These are phyloP conservation scores for Hypoxylon trugodes DNA, from an alignment of 495 filamentous ascomycete genomes.

Conservation along the genomic window DNA sequence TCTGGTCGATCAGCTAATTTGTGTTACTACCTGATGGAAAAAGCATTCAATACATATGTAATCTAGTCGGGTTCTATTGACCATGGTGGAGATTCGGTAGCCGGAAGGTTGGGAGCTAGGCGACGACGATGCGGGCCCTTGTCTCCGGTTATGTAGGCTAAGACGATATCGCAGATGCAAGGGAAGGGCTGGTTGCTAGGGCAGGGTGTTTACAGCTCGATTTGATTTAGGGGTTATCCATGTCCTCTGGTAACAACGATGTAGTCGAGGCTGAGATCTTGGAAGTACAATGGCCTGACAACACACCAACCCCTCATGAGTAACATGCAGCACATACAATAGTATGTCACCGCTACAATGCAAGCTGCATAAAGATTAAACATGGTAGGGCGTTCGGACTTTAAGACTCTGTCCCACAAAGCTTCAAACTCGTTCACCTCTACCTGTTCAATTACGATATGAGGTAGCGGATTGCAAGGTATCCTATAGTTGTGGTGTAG, in stretches of 20 bases:
- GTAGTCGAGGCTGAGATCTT: slow-evolving; percentile 39
- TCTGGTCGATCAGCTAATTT: slow-evolving; percentile 23
- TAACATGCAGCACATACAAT: slow-evolving; percentile 22
- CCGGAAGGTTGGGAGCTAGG: slow-evolving; percentile 9
- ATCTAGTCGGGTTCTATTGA: slow-evolving; percentile 16
- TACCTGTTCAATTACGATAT: slow-evolving; percentile 23
- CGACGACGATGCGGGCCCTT: slow-evolving; percentile 6
- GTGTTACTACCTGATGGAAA: slow-evolving; percentile 15
- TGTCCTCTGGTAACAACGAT: slow-evolving; percentile 37
- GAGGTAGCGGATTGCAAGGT: slow-evolving; percentile 17
- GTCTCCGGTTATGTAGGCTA: slow-evolving; percentile 27
- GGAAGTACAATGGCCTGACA: slow-evolving; percentile 29
- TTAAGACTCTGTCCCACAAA: slow-evolving; percentile 15
- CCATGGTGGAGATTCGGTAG: slow-evolving; percentile 15
- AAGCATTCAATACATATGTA: slow-evolving; percentile 22
- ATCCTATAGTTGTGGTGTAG: not conserved
- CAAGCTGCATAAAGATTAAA: slow-evolving; percentile 23
- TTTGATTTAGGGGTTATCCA: slow-evolving; percentile 28
- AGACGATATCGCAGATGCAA: slow-evolving; percentile 37
- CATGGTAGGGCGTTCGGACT: slow-evolving; percentile 1
- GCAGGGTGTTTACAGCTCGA: slow-evolving; percentile 30
- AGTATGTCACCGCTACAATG: slow-evolving; percentile 24
- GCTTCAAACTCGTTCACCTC: slow-evolving; percentile 4
- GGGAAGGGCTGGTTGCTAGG: slow-evolving; percentile 33
- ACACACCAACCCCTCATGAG: slow-evolving; percentile 40